These are phyloP conservation scores for Cicer judaicum DNA, from an alignment of 306 rosid genomes.

Conservation along the genomic window DNA sequence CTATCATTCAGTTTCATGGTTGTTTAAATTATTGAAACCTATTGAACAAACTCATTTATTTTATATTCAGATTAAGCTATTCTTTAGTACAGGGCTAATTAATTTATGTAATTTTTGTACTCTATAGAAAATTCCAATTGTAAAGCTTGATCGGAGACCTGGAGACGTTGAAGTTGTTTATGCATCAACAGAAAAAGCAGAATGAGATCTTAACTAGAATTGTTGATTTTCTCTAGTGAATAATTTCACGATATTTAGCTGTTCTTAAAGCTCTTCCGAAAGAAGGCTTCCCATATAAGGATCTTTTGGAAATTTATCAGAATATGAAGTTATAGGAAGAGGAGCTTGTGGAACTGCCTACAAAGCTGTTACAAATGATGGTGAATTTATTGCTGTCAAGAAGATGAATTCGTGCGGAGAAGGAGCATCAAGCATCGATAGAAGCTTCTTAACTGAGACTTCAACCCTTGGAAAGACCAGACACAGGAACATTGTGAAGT, in stretches of 20 bases:
- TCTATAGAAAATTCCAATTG: conserved; percentile 82
- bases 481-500: too few species aligned
- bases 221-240: conserved; percentile 38
- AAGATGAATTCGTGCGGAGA: too few species aligned
- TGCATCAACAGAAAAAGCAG: conserved; percentile 86
- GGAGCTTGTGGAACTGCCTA: too few species aligned
- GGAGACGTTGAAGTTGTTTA: conserved; percentile 93
- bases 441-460: too few species aligned
- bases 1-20: conserved; percentile 27
- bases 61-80: conserved; percentile 31
- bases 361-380: too few species aligned
- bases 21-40: conserved; percentile 16
- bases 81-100: conserved; percentile 23
- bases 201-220: conserved; percentile 84
- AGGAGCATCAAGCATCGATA: too few species aligned
- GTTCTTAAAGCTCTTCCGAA: neutral
- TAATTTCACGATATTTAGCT: neutral
- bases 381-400: too few species aligned
- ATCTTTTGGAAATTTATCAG: too few species aligned
- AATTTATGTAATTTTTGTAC: neutral
- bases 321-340: too few species aligned
- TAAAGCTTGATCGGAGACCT: conserved; percentile 74
- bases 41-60: conserved; percentile 6
- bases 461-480: too few species aligned
- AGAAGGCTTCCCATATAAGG: too few species aligned